These are phyloP conservation scores for Verticillium longisporum DNA, from an alignment of 2,329 filamentous ascomycete genomes.

Conservation along the genomic window DNA sequence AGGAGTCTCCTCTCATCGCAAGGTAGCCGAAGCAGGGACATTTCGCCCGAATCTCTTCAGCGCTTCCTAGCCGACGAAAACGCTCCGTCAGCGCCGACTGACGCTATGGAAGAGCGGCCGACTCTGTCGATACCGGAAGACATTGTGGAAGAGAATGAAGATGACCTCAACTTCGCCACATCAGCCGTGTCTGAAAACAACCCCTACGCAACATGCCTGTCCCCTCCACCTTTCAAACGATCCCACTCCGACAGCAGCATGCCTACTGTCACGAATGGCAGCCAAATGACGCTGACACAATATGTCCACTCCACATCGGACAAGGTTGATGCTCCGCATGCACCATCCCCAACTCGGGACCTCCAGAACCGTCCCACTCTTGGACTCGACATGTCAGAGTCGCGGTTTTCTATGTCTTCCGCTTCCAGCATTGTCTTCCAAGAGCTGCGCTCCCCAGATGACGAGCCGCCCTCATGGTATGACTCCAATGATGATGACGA, in stretches of 20 bases:
- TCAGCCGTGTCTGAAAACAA: slow-evolving; percentile 38
- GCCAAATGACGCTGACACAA: slow-evolving; percentile 16
- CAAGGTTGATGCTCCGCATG: neutral
- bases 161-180: slow-evolving; percentile 58
- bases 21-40: slow-evolving; percentile 38
- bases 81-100: slow-evolving; percentile 13
- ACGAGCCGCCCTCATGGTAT: slow-evolving; percentile 38
- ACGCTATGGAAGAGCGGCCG: slow-evolving; percentile 20
- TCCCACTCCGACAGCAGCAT: slow-evolving; percentile 23
- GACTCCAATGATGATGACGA: slow-evolving; percentile 37
- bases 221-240: slow-evolving; percentile 45
- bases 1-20: slow-evolving; percentile 29
- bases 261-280: slow-evolving; percentile 14
- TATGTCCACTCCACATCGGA: neutral
- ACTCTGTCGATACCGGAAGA: slow-evolving; percentile 27
- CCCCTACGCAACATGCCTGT: slow-evolving; percentile 38
- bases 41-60: slow-evolving; percentile 49
- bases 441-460: slow-evolving; percentile 29
- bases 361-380: neutral
- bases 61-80: slow-evolving; percentile 43
- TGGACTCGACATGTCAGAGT: slow-evolving; percentile 15
- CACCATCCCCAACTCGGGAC: slow-evolving; percentile 1
- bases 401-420: slow-evolving; percentile 23
- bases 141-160: slow-evolving; percentile 24
- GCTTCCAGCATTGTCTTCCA: slow-evolving; percentile 22